Evolutionary conservation across 2,329 filamentous ascomycete genomes (phyloP).

Genomic region (Colletotrichum sp.): DNA sequence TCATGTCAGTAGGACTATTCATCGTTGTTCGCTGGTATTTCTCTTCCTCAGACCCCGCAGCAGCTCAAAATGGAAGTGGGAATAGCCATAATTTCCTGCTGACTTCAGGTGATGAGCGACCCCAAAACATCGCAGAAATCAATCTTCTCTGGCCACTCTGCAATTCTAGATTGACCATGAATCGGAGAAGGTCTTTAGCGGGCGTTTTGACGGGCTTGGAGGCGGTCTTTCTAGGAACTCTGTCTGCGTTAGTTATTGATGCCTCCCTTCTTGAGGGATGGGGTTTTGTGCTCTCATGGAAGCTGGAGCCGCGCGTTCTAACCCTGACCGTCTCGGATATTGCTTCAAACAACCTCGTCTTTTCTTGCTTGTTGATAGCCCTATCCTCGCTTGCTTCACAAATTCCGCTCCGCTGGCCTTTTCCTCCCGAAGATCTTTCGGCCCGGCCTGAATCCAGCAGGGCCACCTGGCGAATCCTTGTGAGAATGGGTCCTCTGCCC

Average conservation of each 20-base stretch:
- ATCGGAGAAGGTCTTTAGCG: slow-evolving; percentile 50
- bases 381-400: too few species aligned
- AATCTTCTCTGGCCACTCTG: slow-evolving; percentile 66
- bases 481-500: too few species aligned
- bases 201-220: slow-evolving; percentile 38
- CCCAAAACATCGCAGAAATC: too few species aligned
- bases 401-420: too few species aligned
- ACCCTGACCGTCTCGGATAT: too few species aligned
- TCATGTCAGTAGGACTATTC: neutral
- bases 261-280: slow-evolving; percentile 36
- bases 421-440: too few species aligned
- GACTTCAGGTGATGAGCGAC: neutral
- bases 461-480: too few species aligned
- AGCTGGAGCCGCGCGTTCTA: slow-evolving; percentile 37
- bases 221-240: slow-evolving; percentile 31
- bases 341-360: too few species aligned
- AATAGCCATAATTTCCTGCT: neutral
- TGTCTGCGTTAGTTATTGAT: slow-evolving; percentile 28
- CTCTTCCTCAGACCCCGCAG: neutral
- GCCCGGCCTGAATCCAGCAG: too few species aligned
- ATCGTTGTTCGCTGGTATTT: neutral
- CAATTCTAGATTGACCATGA: slow-evolving; percentile 51
- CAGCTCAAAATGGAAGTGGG: neutral
- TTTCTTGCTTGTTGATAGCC: too few species aligned
- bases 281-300: slow-evolving; percentile 39